Conservation (phyloP, 148 eudicot genomes). For the Fagopyrum esculentum region DNA sequence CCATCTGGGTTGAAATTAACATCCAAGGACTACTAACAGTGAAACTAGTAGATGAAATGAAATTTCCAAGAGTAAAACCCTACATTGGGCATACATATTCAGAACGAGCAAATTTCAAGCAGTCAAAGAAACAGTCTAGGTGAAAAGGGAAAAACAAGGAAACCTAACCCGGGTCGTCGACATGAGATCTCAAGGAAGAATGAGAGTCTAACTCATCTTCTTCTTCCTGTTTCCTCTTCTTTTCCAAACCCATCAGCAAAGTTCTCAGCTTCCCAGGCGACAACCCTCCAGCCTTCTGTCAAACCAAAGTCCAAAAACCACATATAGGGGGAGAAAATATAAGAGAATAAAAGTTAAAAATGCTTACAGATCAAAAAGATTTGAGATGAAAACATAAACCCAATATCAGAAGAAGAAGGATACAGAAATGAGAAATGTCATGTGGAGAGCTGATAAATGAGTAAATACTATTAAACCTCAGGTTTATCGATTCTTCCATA, state of each 20-base stretch:
- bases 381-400: background rate
- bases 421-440: slow-evolving; percentile 3
- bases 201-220: slow-evolving; percentile 10
- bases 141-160: background rate
- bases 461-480: background rate
- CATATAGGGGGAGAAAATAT: background rate
- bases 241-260: slow-evolving; percentile 13
- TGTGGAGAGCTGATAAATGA: background rate
- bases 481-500: slow-evolving; percentile 16
- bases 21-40: background rate
- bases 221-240: slow-evolving; percentile 13
- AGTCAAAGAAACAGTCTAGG: background rate
- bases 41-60: background rate
- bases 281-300: slow-evolving; percentile 15
- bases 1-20: slow-evolving; percentile 1
- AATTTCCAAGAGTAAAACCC: background rate
- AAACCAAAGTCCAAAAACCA: slow-evolving; percentile 1
- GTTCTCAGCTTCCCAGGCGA: slow-evolving; percentile 14
- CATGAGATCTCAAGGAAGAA: slow-evolving; percentile 12
- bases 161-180: slow-evolving; percentile 9
- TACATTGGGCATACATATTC: slow-evolving; percentile 6
- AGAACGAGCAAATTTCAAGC: background rate
- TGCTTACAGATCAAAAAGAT: slow-evolving; percentile 8
- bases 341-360: background rate
- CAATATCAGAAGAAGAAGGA: background rate